Evolutionary conservation across 75 land plant genomes (phyloP), one percentile per base, ranked within the genome.

Genomic region (Azolla pinnata): DNA sequence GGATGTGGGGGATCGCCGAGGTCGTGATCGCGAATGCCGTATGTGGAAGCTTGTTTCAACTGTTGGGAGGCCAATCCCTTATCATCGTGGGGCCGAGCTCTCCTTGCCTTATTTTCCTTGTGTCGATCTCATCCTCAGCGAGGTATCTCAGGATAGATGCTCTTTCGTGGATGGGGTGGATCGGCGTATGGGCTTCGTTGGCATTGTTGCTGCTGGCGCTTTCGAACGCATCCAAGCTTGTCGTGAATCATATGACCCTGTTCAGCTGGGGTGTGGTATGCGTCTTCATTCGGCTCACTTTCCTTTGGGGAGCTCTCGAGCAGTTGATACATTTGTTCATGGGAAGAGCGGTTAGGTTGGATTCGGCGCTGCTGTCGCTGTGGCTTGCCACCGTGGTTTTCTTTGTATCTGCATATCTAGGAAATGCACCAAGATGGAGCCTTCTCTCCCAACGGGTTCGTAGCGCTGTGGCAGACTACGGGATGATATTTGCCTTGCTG

Each of bases 201-300:
- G 28, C 62, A 2, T 32, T 68, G 56, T 23, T 68, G n/a, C 31
- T 68, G 23, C 32, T 68, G 21, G 64, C 71, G 31, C 20, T 33
- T 27, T 58, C 54, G 26, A 49, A 49, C 33, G 71, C 71, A 23
- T 68, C 57, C 35, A 29, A 46, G 44, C n/a, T n/a, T n/a, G 29
- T 62, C 29, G 54, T 52, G 34, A 17, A 9, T 33, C 29, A 38
- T 26, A 40, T 68, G 12, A 68, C 71, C 19, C 33, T 42, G 31
- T 68, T 68, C 66, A 68, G 67, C 18, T 68, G 66, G 71, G 67
- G 57, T 20, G 47, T 54, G 50, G 21, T 68, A 28, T 30, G 67
- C n/a, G 30, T 62, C 25, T 68, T 68, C 31, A 18, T 62, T 10
- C 34, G 48, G 18, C 12, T 68, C 44, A 49, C 40, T 23, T 61